Evolutionary conservation across 768 basidiomycete genomes (phyloP).

Genomic region (Hygrocybe punicea): DNA sequence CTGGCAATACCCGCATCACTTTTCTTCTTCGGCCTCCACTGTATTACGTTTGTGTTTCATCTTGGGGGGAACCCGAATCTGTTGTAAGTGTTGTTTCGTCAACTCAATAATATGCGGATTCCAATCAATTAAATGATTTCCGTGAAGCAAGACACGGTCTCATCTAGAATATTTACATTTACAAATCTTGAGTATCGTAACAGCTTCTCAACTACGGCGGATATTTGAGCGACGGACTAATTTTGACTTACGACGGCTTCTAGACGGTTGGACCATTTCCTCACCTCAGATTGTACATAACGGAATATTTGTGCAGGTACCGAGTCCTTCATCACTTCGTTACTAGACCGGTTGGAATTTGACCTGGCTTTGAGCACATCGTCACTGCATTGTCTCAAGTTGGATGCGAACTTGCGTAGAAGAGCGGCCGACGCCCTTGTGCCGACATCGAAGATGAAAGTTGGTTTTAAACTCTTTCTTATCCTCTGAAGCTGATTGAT

Average conservation of each 20-base stretch:
- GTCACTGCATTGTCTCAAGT: conserved; percentile 73
- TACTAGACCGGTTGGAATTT: conserved; percentile 66
- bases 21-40: conserved; percentile 85
- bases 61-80: conserved; percentile 95
- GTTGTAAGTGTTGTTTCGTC: conserved; percentile 57
- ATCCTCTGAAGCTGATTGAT: not conserved
- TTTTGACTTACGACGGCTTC: conserved; percentile 78
- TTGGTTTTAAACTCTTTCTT: conserved; percentile 22
- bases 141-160: conserved; percentile 78
- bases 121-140: conserved; percentile 29
- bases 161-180: conserved; percentile 96
- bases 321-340: conserved; percentile 71
- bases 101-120: not conserved
- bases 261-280: conserved; percentile 48
- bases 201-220: conserved; percentile 74
- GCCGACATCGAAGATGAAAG: conserved; percentile 78
- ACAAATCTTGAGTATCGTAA: conserved; percentile 88
- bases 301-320: conserved; percentile 54
- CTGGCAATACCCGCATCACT: conserved; percentile 76
- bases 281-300: not conserved
- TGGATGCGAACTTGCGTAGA: conserved; percentile 67
- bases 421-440: conserved; percentile 78
- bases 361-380: conserved; percentile 82
- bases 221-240: conserved; percentile 90
- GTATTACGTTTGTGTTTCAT: conserved; percentile 87